Conservation (phyloP, 78 protist genomes). For the Cavenderia fasciculata region DNA sequence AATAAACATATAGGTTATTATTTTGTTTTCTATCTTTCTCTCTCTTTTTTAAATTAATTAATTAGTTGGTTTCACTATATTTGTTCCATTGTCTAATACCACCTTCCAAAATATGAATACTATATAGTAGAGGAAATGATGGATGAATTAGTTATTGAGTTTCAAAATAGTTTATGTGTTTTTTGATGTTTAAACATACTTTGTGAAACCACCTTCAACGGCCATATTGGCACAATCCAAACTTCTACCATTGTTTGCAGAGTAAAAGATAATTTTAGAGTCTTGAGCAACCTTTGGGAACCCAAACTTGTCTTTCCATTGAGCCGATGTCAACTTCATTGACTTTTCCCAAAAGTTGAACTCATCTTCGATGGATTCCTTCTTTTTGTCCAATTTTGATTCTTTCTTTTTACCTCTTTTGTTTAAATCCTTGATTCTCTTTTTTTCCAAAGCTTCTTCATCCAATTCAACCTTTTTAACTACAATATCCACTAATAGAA, state of each 20-base stretch:
- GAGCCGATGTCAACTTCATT: conserved; percentile 39
- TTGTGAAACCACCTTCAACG: background rate
- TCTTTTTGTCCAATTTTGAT: background rate
- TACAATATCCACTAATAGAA: conserved; percentile 39
- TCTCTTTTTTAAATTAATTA: too few relatives aligned
- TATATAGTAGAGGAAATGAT: background rate
- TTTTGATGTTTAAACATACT: background rate
- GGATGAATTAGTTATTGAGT: background rate
- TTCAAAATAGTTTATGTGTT: background rate
- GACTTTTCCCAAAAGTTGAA: conserved; percentile 53
- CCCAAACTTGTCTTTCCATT: conserved; percentile 74
- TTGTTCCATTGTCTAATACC: conserved; percentile 64
- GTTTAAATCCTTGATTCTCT: background rate
- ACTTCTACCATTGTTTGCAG: conserved; percentile 68
- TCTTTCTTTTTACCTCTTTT: conserved; percentile 30
- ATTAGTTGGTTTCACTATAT: background rate
- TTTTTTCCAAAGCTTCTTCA: background rate
- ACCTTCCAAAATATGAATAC: conserved; percentile 45
- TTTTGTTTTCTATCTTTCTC: background rate
- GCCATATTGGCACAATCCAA: conserved; percentile 46
- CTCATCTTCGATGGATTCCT: conserved; percentile 18
- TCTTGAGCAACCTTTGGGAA: conserved; percentile 18
- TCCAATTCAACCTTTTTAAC: background rate
- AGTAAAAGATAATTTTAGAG: conserved; percentile 27
- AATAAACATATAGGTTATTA: background rate